phyloP scores from a whole-genome alignment of 1,284 basidiomycete genomes.

The Neolentinus lepideus region DNA sequence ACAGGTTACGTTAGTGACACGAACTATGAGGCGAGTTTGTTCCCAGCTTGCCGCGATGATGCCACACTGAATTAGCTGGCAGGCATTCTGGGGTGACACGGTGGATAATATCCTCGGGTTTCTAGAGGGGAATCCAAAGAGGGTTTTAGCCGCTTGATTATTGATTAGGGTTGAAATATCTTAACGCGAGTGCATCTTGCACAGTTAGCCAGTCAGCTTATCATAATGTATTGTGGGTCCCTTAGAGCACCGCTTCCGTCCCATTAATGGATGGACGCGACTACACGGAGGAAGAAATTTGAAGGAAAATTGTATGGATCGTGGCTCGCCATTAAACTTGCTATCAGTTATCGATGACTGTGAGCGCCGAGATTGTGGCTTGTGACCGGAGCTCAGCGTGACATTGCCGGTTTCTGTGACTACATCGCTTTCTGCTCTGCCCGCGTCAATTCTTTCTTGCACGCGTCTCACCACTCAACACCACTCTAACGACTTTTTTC shows the following conservation, averaged over 20 bases:
- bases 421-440: neutral
- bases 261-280: too few relatives aligned
- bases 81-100: slow-evolving; percentile 27
- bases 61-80: neutral
- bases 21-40: slow-evolving; percentile 34
- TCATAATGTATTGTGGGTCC: too few relatives aligned
- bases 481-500: neutral
- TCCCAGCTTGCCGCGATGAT: neutral
- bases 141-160: slow-evolving; percentile 11
- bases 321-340: too few relatives aligned
- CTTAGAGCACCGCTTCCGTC: too few relatives aligned
- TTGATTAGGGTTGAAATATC: too few relatives aligned
- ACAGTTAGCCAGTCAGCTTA: too few relatives aligned
- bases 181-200: too few relatives aligned
- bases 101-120: slow-evolving; percentile 49
- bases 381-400: neutral
- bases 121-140: slow-evolving; percentile 30
- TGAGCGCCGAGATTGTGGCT: neutral
- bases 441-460: neutral
- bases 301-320: too few relatives aligned
- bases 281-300: too few relatives aligned
- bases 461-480: neutral
- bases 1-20: slow-evolving; percentile 49
- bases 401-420: neutral
- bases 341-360: neutral